A percentile compares a stretch with the other conserved stretches of the same genome.
phyloP scores from a whole-genome alignment of 352 stramenopile genomes.

The Phytophthora pluvialis region DNA sequence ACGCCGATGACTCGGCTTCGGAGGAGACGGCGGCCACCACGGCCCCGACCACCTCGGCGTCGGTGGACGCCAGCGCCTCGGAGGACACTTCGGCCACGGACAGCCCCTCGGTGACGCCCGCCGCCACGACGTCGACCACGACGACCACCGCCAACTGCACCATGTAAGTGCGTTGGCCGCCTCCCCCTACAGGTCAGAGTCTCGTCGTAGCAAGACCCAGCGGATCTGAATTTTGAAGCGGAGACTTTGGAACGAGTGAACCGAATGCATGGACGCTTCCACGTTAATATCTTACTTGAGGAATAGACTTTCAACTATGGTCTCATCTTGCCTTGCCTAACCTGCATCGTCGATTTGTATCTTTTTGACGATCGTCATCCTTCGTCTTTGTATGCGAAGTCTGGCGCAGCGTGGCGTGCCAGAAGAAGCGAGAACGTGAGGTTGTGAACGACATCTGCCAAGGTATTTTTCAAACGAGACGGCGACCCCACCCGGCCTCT shows the following conservation, averaged over 20 bases:
- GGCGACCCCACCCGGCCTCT: conserved; percentile 5
- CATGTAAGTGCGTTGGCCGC: conserved; percentile 19
- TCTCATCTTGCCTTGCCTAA: conserved; percentile 6
- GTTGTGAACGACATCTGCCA: conserved; percentile 23
- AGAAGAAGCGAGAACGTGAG: conserved; percentile 26
- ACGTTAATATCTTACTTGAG: conserved; percentile 22
- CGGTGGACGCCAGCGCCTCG: conserved; percentile 20
- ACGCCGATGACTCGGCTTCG: conserved; percentile 10
- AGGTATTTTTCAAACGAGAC: conserved; percentile 25
- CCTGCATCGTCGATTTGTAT: conserved; percentile 25
- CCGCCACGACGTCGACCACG: conserved; percentile 22
- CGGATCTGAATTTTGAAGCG: conserved; percentile 25
- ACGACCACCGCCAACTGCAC: conserved; percentile 34
- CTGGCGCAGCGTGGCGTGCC: conserved; percentile 5
- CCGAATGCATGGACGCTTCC: conserved; percentile 18
- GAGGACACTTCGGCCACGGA: conserved; percentile 26
- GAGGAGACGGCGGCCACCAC: conserved; percentile 21
- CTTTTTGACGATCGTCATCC: neutral
- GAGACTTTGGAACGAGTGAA: conserved; percentile 17
- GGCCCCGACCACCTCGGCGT: conserved; percentile 25
- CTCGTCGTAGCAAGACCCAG: neutral
- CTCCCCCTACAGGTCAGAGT: neutral
- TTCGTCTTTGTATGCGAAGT: conserved; percentile 20
- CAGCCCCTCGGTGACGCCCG: conserved; percentile 29
- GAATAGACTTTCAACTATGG: conserved; percentile 21